phyloP scores from a whole-genome alignment of 148 eudicot genomes.

The Chenopodium quinoa region DNA sequence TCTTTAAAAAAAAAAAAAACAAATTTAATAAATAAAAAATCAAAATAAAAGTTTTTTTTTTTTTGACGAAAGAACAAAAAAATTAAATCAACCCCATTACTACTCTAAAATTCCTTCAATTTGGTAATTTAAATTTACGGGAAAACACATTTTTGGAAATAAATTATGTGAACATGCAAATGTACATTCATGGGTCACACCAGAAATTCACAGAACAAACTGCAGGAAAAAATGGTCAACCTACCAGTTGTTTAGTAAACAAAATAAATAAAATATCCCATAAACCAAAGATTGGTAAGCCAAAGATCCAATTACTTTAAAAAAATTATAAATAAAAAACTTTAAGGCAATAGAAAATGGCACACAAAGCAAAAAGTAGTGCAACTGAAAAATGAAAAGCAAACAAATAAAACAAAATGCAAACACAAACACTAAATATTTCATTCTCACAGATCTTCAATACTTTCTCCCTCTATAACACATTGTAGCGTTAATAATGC shows the following conservation, averaged over 20 bases:
- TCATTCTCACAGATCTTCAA: neutral
- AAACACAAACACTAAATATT: neutral
- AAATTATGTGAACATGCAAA: neutral
- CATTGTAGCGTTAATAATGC: neutral
- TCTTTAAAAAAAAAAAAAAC: too few species aligned
- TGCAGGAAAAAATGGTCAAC: slow-evolving; percentile 8
- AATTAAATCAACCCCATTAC: too few species aligned
- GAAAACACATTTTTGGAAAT: neutral
- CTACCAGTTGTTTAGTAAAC: neutral
- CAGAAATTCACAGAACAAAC: slow-evolving; percentile 6
- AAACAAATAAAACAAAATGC: neutral
- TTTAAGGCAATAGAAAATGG: too few species aligned
- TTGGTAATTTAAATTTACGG: too few species aligned
- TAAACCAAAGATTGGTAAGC: neutral
- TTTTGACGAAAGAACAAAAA: too few species aligned
- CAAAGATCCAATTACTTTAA: neutral
- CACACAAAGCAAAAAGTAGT: neutral
- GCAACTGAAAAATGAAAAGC: neutral
- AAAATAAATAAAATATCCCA: neutral
- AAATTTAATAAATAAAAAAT: too few species aligned
- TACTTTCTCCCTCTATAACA: neutral
- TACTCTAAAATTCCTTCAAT: too few species aligned
- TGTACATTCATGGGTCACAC: slow-evolving; percentile 12
- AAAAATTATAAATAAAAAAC: too few species aligned
- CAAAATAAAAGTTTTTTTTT: too few species aligned